Percentiles rank a stretch among this genome's conserved stretches.
Conservation (phyloP, 2,329 filamentous ascomycete species). For the Trichoderma koningiopsis region DNA sequence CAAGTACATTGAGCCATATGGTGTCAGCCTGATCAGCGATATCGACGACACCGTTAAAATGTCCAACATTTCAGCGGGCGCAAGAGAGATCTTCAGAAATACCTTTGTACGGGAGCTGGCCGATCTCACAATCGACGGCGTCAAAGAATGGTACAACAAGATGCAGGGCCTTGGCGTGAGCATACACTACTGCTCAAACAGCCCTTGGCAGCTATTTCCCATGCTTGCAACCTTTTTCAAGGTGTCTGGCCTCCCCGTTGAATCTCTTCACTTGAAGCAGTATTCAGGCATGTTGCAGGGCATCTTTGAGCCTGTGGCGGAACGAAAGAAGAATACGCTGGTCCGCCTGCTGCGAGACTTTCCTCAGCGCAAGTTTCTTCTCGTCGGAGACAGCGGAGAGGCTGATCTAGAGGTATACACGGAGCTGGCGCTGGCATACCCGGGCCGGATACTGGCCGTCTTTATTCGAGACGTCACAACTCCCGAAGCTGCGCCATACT, state of each 20-base stretch:
- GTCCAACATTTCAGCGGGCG: conserved; percentile 84
- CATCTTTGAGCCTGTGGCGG: conserved; percentile 95
- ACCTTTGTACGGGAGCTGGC: conserved; percentile 86
- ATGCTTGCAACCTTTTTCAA: conserved; percentile 85
- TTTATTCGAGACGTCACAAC: conserved; percentile 97
- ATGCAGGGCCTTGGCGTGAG: conserved; percentile 80
- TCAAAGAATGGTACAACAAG: conserved; percentile 83
- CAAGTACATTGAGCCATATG: conserved; percentile 72
- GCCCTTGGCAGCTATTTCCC: conserved; percentile 95
- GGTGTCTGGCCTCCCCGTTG: conserved; percentile 75
- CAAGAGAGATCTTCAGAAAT: conserved; percentile 93
- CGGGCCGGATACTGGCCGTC: conserved; percentile 78
- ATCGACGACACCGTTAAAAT: conserved; percentile 98
- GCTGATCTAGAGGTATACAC: conserved; percentile 97
- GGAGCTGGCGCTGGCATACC: conserved; percentile 83
- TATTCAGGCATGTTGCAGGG: conserved; percentile 97
- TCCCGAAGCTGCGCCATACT: conserved; percentile 69
- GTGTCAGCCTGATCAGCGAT: conserved; percentile 93
- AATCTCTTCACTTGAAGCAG: conserved; percentile 93
- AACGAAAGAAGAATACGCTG: conserved; percentile 86
- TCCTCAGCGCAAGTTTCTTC: conserved; percentile 81
- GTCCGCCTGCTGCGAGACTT: conserved; percentile 88
- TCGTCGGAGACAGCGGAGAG: conserved; percentile 95
- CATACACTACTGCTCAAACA: conserved; percentile 98
- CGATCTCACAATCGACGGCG: conserved; percentile 82